These are phyloP conservation scores for Russula virescens DNA, from an alignment of 768 basidiomycete genomes.

Conservation along the genomic window DNA sequence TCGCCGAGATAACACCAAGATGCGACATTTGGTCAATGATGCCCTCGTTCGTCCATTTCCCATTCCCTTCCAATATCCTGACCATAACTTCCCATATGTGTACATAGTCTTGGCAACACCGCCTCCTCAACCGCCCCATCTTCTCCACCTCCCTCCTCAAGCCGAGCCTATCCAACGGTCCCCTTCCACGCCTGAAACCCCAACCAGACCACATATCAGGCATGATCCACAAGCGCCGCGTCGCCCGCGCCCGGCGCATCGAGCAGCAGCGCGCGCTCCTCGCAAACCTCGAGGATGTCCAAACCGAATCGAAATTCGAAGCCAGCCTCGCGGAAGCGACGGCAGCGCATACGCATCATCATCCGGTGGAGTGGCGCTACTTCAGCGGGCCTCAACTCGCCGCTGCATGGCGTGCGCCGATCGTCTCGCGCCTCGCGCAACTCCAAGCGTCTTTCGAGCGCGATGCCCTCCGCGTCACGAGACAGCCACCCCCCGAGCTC, in stretches of 20 bases:
- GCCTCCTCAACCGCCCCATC: slow-evolving; percentile 54
- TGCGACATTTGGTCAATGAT: slow-evolving; percentile 42
- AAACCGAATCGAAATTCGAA: slow-evolving; percentile 39
- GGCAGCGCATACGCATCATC: too few species aligned
- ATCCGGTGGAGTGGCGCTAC: background rate
- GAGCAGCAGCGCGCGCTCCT: slow-evolving; percentile 31
- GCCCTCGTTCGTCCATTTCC: slow-evolving; percentile 43
- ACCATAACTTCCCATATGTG: background rate
- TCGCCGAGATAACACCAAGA: slow-evolving; percentile 45
- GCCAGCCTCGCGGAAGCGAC: slow-evolving; percentile 17
- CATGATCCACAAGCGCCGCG: slow-evolving; percentile 55
- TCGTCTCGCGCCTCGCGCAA: slow-evolving; percentile 26
- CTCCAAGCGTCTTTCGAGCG: slow-evolving; percentile 35
- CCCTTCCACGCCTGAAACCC: slow-evolving; percentile 74
- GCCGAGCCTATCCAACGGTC: slow-evolving; percentile 55
- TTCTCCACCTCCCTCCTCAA: slow-evolving; percentile 69
- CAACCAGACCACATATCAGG: slow-evolving; percentile 67
- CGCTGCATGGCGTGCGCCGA: slow-evolving; percentile 36
- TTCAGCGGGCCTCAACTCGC: slow-evolving; percentile 23
- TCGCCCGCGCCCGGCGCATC: slow-evolving; percentile 42
- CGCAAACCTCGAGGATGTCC: slow-evolving; percentile 34
- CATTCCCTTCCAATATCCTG: background rate
- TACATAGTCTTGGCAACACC: slow-evolving; percentile 50
- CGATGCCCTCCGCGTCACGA: slow-evolving; percentile 39
- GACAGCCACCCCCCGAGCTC: slow-evolving; percentile 45